These are phyloP conservation scores for Suillus cothurnatus DNA, from an alignment of 768 basidiomycete species.

Conservation along the genomic window DNA sequence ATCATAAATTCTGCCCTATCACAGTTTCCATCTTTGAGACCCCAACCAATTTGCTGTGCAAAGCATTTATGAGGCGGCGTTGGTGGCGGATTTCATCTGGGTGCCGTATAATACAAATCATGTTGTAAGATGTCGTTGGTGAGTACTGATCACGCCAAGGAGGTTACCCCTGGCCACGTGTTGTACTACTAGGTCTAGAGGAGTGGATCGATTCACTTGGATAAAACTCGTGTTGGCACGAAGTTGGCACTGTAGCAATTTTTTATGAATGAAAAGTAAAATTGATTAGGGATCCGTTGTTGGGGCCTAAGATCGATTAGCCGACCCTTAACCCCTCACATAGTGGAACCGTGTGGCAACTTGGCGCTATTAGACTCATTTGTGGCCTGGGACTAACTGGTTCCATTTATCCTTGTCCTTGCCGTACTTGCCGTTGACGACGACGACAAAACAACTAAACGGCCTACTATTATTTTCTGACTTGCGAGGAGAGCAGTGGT, in stretches of 20 bases:
- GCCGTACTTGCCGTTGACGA: slow-evolving; percentile 20
- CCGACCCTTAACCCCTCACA: slow-evolving; percentile 35
- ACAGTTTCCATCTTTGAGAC: background rate
- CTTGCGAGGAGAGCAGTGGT: slow-evolving; percentile 6
- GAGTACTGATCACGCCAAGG: background rate
- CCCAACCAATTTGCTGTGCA: background rate
- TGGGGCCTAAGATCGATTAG: slow-evolving; percentile 17
- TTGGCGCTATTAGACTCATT: slow-evolving; percentile 14
- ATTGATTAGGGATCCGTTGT: slow-evolving; percentile 13
- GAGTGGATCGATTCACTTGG: background rate
- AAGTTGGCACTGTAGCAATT: background rate
- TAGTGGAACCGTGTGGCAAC: slow-evolving; percentile 19
- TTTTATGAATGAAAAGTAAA: slow-evolving; percentile 1
- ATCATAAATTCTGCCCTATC: background rate
- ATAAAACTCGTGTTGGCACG: slow-evolving; percentile 1
- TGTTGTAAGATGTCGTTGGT: background rate
- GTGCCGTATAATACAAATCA: background rate
- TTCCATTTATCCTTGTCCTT: slow-evolving; percentile 16
- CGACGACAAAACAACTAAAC: slow-evolving; percentile 12
- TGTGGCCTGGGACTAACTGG: slow-evolving; percentile 14
- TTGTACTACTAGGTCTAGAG: background rate
- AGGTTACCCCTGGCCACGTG: background rate
- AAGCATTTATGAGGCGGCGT: background rate
- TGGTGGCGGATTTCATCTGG: background rate
- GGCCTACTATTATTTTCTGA: slow-evolving; percentile 1